Evolutionary conservation across 73 alveolate genomes (phyloP), one percentile per base, ranked within the genome.

Genomic region (Symbiodinium natans): DNA sequence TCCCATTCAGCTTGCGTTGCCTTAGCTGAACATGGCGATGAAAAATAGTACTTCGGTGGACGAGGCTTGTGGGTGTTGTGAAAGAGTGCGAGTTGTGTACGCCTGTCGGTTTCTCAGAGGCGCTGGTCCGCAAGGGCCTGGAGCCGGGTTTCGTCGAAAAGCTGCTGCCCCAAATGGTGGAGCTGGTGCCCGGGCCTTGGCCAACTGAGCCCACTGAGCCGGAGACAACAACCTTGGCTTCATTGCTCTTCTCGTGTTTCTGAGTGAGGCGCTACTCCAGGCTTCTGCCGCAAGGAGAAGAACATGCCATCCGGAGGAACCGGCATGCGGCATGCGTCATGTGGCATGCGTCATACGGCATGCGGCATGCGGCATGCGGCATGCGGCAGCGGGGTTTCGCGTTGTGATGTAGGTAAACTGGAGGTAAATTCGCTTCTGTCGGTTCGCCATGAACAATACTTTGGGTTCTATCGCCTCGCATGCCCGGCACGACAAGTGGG

Each of bases 281-380:
- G 43, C 86, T 89, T 17, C 52, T 89, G 73, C 95, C 95, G 43
- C 95, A 89, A 56, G 95, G 95, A 3, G 95, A 89, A 31, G 95
- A 89, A 36, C 95, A 89, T 41, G 95, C 95, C 43, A 89, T 89
- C 31, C 95, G 95, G 21, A 89, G 95, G 95, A 6, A 43, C 42
- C 17, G 6, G 41, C 59, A 82, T 46, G 13, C 59, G 21, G 59
- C 59, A 46, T 9, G 59, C 19, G 75, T 56, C 27, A 29, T 21
- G 17, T 21, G n/a, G n/a, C n/a, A n/a, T n/a, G n/a, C n/a, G n/a
- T n/a, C n/a, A n/a, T n/a, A n/a, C n/a, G n/a, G n/a, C 68, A 21
- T 8, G 56, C 56, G 11, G n/a, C 71, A 29, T 52, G 71, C 3
- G 29, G 23, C 23, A 4, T 52, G 9, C n/a, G 71, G 71, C 71